Evolutionary conservation across 305 asterid genomes (phyloP), one percentile per base, ranked within the genome.

Genomic region (Fraxinus greggii): DNA sequence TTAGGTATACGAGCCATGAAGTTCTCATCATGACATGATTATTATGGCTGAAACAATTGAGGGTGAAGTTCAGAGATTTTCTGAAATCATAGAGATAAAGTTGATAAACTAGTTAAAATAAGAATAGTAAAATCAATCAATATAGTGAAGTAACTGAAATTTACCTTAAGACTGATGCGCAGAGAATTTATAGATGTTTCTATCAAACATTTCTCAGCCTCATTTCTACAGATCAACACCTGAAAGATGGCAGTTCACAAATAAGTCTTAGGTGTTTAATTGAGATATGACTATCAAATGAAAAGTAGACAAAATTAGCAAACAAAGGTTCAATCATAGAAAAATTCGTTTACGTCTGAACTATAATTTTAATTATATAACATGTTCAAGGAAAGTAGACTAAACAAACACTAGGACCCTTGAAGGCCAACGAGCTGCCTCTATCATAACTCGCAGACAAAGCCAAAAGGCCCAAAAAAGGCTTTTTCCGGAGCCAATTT

Each of bases 171-270:
- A 90, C 99, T 96, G 85, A 96, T 92, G 32, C 98, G 94, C 85
- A 96, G 84, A 59, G 99, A 96, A 86, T 96, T 96, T 83, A 96
- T 94, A 83, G 99, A 96, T 74, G 99, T 93, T 85, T 96, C 99
- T 83, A 96, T 94, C 97, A 96, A 93, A 89, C 98, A 96, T 87
- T 91, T 93, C 87, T 96, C 99, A 80, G 98, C 93, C 85, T 94
- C 99, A 87, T 93, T 96, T 88, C 98, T 87, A 80, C 99, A 96
- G 76, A 96, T 96, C 81, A 92, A 70, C 84, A 96, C 95, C 98
- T 94, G 92, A 73, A 73, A 81, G 81, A 76, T 84, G 77, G 74
- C 35, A 70, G 67, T 87, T 56, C 78, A 79, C 75, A 72, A 80
- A 21, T 13, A 76, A 63, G 79, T 3, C 24, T 7, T 63, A 76